phyloP scores from a whole-genome alignment of 2,329 filamentous ascomycete genomes.

The Diaporthe amygdali region DNA sequence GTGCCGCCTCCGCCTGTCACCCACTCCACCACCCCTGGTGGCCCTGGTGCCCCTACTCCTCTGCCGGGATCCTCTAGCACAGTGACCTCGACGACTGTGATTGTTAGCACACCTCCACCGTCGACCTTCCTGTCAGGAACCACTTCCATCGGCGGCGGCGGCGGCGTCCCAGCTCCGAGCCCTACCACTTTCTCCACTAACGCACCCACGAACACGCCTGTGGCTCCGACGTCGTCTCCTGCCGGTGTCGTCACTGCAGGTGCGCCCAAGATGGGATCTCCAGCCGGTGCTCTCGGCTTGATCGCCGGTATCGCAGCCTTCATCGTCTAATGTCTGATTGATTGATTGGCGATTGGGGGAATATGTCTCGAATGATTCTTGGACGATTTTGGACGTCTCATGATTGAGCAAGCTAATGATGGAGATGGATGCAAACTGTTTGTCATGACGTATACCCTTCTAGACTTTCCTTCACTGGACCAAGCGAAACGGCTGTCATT shows the following conservation, averaged over 20 bases:
- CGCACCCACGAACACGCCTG: conserved; percentile 34
- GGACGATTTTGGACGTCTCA: conserved; percentile 26
- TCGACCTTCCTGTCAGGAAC: conserved; percentile 27
- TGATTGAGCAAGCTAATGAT: conserved; percentile 24
- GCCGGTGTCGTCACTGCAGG: conserved; percentile 40
- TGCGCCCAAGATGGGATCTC: conserved; percentile 40
- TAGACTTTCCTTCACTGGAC: conserved; percentile 27
- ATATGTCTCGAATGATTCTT: conserved; percentile 16
- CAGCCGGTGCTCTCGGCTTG: conserved; percentile 41
- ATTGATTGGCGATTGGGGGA: background rate
- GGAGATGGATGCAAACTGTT: conserved; percentile 20
- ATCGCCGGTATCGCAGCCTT: conserved; percentile 45
- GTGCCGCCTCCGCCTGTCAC: conserved; percentile 23
- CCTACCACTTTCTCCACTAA: conserved; percentile 2
- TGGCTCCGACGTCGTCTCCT: conserved; percentile 31
- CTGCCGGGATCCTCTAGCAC: conserved; percentile 25
- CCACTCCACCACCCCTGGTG: conserved; percentile 19
- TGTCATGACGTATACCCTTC: conserved; percentile 26
- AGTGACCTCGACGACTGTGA: conserved; percentile 22
- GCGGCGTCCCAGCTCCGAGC: background rate
- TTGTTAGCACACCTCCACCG: conserved; percentile 28
- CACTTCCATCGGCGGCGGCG: conserved; percentile 21
- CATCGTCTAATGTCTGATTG: conserved; percentile 36
- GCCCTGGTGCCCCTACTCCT: background rate
- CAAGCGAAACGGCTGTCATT: conserved; percentile 20